Evolutionary conservation across 179 eudicot genomes (phyloP).

Genomic region (Actinidia chinensis): DNA sequence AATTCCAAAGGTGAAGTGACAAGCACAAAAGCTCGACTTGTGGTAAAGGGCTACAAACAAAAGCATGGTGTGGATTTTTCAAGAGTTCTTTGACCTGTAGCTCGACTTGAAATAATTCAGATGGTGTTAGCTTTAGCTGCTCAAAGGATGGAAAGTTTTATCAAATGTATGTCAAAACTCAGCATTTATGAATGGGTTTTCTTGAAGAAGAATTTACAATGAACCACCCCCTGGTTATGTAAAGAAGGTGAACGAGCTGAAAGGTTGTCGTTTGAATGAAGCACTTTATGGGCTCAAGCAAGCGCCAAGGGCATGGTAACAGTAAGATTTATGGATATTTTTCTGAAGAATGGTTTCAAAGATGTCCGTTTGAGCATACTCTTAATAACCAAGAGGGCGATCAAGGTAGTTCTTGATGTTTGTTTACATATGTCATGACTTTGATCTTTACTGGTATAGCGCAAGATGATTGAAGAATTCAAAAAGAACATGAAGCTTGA

Average conservation of each 20-base stretch:
- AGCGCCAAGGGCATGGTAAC: constrained; percentile 26
- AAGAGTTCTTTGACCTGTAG: constrained; percentile 23
- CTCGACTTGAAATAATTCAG: constrained; percentile 18
- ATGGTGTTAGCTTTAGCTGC: constrained; percentile 5
- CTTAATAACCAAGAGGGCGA: no score
- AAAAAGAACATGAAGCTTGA: no score
- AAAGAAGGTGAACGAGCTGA: not conserved
- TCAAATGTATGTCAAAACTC: constrained; percentile 28
- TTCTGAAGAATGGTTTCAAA: not conserved
- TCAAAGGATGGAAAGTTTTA: constrained; percentile 18
- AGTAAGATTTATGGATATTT: constrained; percentile 21
- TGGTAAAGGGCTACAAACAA: constrained; percentile 25
- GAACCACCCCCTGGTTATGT: constrained; percentile 18
- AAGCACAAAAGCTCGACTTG: constrained; percentile 24
- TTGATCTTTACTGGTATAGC: no score
- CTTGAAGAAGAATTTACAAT: constrained; percentile 20
- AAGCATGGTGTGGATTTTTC: constrained; percentile 19
- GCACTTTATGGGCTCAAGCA: constrained; percentile 28
- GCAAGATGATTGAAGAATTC: no score
- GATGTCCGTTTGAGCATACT: no score
- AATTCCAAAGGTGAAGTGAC: constrained; percentile 15
- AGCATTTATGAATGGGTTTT: constrained; percentile 20
- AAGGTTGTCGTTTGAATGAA: constrained; percentile 16
- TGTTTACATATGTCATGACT: no score
- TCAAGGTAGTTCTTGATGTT: no score